Conservation (phyloP, 164 flowering plant genomes). For the Vitis vinifera region DNA sequence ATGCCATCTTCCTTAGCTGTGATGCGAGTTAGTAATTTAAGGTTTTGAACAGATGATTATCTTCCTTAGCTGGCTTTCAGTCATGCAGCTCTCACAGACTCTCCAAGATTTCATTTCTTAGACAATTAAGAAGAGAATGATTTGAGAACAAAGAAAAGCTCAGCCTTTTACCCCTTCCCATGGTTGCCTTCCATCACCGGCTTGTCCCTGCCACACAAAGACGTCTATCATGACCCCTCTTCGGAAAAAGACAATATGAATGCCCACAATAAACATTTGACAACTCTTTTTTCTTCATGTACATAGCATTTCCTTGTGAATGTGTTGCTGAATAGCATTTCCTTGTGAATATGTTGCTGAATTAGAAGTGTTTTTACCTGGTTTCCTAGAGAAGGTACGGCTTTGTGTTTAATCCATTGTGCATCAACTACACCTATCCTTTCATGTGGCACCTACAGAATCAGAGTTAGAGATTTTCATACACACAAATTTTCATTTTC, state of each 20-base stretch:
- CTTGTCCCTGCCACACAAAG: conserved; percentile 14
- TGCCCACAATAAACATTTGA: background rate
- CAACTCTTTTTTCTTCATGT: no score
- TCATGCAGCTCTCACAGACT: no score
- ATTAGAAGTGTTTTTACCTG: conserved; percentile 12
- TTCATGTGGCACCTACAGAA: conserved; percentile 9
- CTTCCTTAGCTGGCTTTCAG: no score
- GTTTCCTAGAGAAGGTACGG: conserved; percentile 23
- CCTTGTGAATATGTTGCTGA: background rate
- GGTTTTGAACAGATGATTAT: no score
- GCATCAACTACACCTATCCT: conserved; percentile 32
- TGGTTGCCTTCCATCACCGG: conserved; percentile 19
- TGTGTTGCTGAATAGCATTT: no score
- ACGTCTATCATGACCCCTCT: background rate
- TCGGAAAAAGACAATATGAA: no score
- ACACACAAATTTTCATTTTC: no score
- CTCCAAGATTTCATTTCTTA: background rate
- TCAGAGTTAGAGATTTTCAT: no score
- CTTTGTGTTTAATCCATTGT: conserved; percentile 24
- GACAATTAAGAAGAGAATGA: background rate
- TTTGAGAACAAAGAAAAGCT: background rate
- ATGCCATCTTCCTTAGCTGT: background rate
- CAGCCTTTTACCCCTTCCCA: conserved; percentile 21
- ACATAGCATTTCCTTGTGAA: no score
- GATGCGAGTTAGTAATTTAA: no score